Conservation (phyloP, 495 filamentous ascomycete genomes). For the Hypoxylon trugodes region DNA sequence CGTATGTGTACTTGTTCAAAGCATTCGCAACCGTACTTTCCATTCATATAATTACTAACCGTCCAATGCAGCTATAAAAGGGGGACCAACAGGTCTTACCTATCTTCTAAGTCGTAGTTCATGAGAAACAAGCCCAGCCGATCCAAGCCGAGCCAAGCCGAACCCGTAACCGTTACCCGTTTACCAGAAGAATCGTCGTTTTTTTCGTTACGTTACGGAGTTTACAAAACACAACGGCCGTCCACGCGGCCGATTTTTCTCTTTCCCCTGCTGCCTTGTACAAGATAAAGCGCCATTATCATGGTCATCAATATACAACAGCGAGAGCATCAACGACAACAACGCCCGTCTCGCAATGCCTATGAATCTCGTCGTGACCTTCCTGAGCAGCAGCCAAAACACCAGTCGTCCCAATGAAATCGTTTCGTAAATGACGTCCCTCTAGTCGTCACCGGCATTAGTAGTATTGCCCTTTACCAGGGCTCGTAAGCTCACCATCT, state of each 20-base stretch:
- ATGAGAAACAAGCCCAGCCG: background rate
- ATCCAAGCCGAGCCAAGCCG: background rate
- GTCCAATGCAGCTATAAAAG: background rate
- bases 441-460: slow-evolving; percentile 43
- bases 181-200: background rate
- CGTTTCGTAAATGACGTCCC: slow-evolving; percentile 33
- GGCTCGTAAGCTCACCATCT: slow-evolving; percentile 59
- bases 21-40: background rate
- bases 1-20: too few species aligned
- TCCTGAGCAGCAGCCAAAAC: slow-evolving; percentile 39
- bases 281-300: background rate
- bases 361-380: slow-evolving; percentile 22
- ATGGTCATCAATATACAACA: background rate
- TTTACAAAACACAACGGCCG: slow-evolving; percentile 8
- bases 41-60: background rate
- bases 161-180: too few species aligned
- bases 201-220: background rate
- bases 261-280: background rate
- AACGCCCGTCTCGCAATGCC: slow-evolving; percentile 16
- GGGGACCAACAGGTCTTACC: too few species aligned
- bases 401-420: slow-evolving; percentile 28
- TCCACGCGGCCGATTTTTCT: background rate
- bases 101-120: too few species aligned
- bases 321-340: background rate
- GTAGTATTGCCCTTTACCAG: slow-evolving; percentile 51